Conservation (phyloP, 805 yeast genomes). For the Candida odintsovae region DNA sequence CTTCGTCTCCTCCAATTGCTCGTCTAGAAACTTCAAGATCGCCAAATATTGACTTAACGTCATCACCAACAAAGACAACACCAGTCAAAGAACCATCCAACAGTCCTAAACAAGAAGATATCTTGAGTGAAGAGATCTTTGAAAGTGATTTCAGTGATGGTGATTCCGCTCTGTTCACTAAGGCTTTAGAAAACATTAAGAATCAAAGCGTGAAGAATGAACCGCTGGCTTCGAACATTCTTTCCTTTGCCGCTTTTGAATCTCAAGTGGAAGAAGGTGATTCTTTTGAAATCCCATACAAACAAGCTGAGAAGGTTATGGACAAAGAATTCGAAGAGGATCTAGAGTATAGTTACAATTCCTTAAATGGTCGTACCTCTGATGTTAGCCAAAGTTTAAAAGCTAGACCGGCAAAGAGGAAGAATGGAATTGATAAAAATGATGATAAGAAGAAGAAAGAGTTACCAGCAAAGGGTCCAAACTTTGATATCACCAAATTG, state of each 20-base stretch:
- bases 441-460: background rate
- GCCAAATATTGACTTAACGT: background rate
- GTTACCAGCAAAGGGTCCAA: background rate
- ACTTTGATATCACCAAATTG: constrained; percentile 14
- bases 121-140: background rate
- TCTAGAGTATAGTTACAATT: background rate
- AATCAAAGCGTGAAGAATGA: background rate
- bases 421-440: background rate
- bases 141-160: background rate
- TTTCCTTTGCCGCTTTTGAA: constrained; percentile 13
- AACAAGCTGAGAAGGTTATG: constrained; percentile 11
- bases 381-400: background rate
- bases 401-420: background rate
- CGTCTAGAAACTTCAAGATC: background rate
- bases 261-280: background rate
- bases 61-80: background rate
- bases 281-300: background rate
- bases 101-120: background rate
- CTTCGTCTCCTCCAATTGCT: background rate
- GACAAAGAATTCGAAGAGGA: constrained; percentile 17
- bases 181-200: background rate
- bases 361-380: background rate
- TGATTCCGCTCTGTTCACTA: constrained; percentile 3
- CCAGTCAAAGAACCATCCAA: background rate
- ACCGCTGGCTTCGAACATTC: constrained; percentile 1